These are phyloP conservation scores for Salicornia ramosissima DNA, from an alignment of 148 eudicot genomes.

Conservation along the genomic window DNA sequence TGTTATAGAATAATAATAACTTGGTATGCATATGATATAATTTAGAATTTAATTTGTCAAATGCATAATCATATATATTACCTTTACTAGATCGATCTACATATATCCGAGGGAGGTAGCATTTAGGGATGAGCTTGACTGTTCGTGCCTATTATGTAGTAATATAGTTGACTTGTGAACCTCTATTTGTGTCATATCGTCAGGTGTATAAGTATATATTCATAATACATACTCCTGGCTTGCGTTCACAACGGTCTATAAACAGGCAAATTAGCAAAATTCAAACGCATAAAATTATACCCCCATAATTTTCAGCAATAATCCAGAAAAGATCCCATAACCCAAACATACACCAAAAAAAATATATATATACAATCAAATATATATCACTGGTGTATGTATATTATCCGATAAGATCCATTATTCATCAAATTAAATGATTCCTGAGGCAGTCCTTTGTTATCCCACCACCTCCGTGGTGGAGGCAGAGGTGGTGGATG, in stretches of 20 bases:
- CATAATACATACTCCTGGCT: not conserved
- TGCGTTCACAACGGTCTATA: not conserved
- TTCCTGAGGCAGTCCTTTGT: slow-evolving; percentile 9
- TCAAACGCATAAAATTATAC: not conserved
- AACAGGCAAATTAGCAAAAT: not conserved
- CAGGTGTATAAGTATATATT: not conserved
- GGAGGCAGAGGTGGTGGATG: slow-evolving; percentile 14
- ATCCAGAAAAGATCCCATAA: not conserved
- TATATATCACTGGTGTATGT: not conserved
- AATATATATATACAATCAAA: not conserved
- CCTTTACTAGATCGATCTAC: no score
- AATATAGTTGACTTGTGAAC: slow-evolving; percentile 43
- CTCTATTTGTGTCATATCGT: not conserved
- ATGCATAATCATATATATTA: no score
- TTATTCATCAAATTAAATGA: slow-evolving; percentile 16
- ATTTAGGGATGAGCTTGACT: slow-evolving; percentile 42
- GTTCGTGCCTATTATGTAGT: not conserved
- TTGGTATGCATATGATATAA: no score
- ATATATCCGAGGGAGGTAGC: slow-evolving; percentile 51
- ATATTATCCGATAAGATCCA: not conserved
- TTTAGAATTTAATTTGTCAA: no score
- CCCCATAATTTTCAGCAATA: no score
- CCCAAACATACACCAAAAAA: not conserved
- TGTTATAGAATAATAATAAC: no score
- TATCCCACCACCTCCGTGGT: not conserved